Base-by-base conservation (phyloP, 768 basidiomycete species). In the Phanerochaete carnosa region DNA sequence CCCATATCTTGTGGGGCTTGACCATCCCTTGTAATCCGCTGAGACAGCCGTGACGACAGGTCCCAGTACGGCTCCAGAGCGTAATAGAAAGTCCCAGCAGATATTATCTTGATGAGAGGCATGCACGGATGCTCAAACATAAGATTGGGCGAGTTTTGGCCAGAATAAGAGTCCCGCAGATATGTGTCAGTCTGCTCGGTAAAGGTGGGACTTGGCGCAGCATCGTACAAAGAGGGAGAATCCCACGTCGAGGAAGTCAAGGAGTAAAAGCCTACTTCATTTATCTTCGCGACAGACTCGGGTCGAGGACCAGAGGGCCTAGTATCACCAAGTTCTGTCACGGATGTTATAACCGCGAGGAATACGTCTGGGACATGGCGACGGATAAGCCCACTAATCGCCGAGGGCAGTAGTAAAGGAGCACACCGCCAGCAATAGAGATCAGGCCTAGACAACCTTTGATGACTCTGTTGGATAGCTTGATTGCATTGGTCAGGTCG, bases 81-180 rank as follows among this genome's bases (percentile, higher is more conserved):
- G 69, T 92, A 97, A 74, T 98, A 99, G 76, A 99, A 99, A 1
- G 90, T 87, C 5, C 95, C 95, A 25, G 90, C 90, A 30, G 92
- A 90, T 3, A 99, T 76, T 58, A 98, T 94, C 74, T 96, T 97
- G 50, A 85, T 88, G 68, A 98, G 83, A 0, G 94, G 90, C 62
- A 85, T 72, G 72, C 95, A 98, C 1, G 97, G 97, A 68, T 98
- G 94, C 67, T 95, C 94, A 69, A 88, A 87, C n/a, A 78, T 78
- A 11, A 83, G 66, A 39, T 75, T 67, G 16, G 77, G 70, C 32
- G 78, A 65, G 49, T 73, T 69, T 59, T 79, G 79, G 29, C 60
- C 60, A 1, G 76, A 64, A 64, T 83, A 84, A 46, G 76, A 73
- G 35, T 86, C 80, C 35, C 72, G 66, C 53, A 63, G 78, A 56